Base-by-base conservation (phyloP, 768 basidiomycete genomes). In the Leucocoprinus birnbaumii region DNA sequence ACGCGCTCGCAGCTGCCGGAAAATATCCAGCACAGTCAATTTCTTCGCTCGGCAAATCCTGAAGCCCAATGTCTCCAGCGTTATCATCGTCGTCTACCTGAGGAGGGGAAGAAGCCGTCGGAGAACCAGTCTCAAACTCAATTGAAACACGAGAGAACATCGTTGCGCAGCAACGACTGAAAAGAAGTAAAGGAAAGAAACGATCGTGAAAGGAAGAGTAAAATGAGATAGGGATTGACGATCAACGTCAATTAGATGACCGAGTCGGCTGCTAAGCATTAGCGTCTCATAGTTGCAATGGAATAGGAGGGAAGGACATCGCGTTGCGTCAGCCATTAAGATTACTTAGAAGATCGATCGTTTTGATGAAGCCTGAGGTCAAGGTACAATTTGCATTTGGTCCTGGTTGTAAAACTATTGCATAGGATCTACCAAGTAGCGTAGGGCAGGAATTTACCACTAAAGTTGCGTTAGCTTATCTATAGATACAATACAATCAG, bases 391-490 rank as follows among this genome's bases (percentile, higher is more conserved):
- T 11, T 27, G 38, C n/a, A 42, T 19, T 14, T 27, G 8, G 19
- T 38, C 40, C 7, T 14, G 13, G 6, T 40, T 42, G 18, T 6
- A 3, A 43, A 26, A 40, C 9, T 10, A 31, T 42, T 25, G 13
- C 25, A 13, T 8, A 31, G 52, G 37, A 44, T 66, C 64, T 71
- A 89, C 87, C 87, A 89, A 62, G 75, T 83, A 18, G 82, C 74
- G 64, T 90, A 90, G 4, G 87, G 82, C 60, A 90, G 72, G 72
- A 88, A 90, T 65, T 90, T 90, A 57, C 88, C 88, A 67, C 88
- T 90, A 63, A 6, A 24, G n/a, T n/a, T n/a, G n/a, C n/a, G n/a
- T n/a, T n/a, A n/a, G n/a, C n/a, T n/a, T n/a, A n/a, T n/a, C n/a
- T n/a, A n/a, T n/a, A n/a, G n/a, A n/a, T n/a, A n/a, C n/a, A n/a